Evolutionary conservation across 352 stramenopile genomes (phyloP).

Genomic region (Halophytophthora polymorphica): DNA sequence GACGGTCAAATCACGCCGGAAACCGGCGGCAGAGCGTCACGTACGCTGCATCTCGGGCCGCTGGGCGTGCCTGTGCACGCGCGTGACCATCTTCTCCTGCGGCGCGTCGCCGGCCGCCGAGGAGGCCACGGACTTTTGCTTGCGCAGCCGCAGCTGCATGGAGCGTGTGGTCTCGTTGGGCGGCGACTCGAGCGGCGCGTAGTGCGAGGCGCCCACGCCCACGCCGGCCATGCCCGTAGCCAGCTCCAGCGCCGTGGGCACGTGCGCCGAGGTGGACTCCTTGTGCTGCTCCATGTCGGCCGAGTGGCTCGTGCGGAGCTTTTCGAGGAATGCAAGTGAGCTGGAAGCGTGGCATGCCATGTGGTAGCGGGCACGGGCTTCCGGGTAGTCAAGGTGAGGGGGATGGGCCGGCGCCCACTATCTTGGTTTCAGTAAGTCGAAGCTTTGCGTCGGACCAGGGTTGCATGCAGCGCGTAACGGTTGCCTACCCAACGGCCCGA

Average conservation of each 20-base stretch:
- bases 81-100: slow-evolving; percentile 19
- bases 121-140: slow-evolving; percentile 13
- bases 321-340: too few relatives aligned
- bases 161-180: slow-evolving; percentile 25
- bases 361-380: too few relatives aligned
- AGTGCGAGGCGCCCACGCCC: slow-evolving; percentile 10
- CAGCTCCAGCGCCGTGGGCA: slow-evolving; percentile 11
- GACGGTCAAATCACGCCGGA: background rate
- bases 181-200: slow-evolving; percentile 24
- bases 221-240: slow-evolving; percentile 12
- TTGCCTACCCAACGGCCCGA: too few relatives aligned
- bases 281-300: slow-evolving; percentile 1
- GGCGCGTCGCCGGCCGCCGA: slow-evolving; percentile 11
- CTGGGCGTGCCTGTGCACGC: slow-evolving; percentile 39
- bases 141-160: slow-evolving; percentile 35
- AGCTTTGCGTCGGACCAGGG: too few relatives aligned
- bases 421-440: too few relatives aligned
- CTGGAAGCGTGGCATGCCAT: too few relatives aligned
- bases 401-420: too few relatives aligned
- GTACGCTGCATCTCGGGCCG: slow-evolving; percentile 27
- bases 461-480: too few relatives aligned
- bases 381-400: too few relatives aligned
- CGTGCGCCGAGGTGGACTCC: background rate
- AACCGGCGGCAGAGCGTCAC: background rate
- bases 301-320: too few relatives aligned